phyloP scores from a whole-genome alignment of 2,329 filamentous ascomycete species.

The Paracoccidioides lutzii region DNA sequence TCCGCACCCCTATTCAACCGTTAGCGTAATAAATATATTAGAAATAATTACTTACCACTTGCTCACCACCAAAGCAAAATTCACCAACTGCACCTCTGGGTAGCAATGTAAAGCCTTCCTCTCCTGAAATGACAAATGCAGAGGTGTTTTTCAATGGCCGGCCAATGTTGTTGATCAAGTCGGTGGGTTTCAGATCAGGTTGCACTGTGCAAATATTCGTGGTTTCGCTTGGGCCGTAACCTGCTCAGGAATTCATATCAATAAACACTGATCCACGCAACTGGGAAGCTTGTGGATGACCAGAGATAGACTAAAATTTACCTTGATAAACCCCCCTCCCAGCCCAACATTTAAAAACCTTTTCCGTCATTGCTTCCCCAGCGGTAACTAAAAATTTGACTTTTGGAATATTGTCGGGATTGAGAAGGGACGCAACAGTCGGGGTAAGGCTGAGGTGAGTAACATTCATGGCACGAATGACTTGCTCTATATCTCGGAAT shows the following conservation, averaged over 20 bases:
- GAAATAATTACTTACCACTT: slow-evolving; percentile 43
- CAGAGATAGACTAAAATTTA: slow-evolving; percentile 10
- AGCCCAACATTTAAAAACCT: slow-evolving; percentile 58
- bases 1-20: slow-evolving; percentile 38
- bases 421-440: slow-evolving; percentile 65
- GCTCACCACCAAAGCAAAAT: slow-evolving; percentile 73
- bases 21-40: slow-evolving; percentile 5
- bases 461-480: slow-evolving; percentile 50
- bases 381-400: slow-evolving; percentile 69
- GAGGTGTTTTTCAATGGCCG: slow-evolving; percentile 63
- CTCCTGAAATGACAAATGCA: slow-evolving; percentile 46
- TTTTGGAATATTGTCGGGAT: slow-evolving; percentile 52
- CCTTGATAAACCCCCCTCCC: slow-evolving; percentile 58
- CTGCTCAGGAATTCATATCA: slow-evolving; percentile 16
- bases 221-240: slow-evolving; percentile 73
- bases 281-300: not conserved
- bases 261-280: not conserved
- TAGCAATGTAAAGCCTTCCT: slow-evolving; percentile 39
- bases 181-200: slow-evolving; percentile 41
- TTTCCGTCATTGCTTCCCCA: slow-evolving; percentile 64
- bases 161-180: slow-evolving; percentile 65
- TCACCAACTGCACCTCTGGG: slow-evolving; percentile 66
- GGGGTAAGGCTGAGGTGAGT: slow-evolving; percentile 80
- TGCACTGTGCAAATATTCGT: slow-evolving; percentile 78
- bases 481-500: slow-evolving; percentile 56